These are phyloP conservation scores for Podosphaera aphanis DNA, from an alignment of 2,329 filamentous ascomycete species.

Conservation along the genomic window DNA sequence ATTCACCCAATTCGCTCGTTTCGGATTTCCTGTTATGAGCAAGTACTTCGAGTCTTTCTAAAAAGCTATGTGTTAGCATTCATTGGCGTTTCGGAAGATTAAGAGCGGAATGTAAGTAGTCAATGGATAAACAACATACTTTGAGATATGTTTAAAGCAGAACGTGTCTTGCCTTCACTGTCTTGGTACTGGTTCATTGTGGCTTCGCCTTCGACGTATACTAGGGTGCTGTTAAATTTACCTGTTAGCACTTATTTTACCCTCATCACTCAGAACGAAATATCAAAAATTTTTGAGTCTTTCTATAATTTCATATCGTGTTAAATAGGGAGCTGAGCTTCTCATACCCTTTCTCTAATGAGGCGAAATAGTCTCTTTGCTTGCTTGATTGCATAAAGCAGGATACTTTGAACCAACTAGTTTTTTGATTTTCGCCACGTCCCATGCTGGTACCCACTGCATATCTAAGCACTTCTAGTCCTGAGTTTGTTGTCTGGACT, in stretches of 20 bases:
- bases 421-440: slow-evolving; percentile 42
- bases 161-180: slow-evolving; percentile 42
- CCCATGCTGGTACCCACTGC: slow-evolving; percentile 48
- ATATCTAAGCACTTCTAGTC: slow-evolving; percentile 56
- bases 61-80: too few species aligned
- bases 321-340: not conserved
- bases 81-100: too few species aligned
- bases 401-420: slow-evolving; percentile 66
- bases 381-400: slow-evolving; percentile 46
- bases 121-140: slow-evolving; percentile 32
- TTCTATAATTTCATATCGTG: not conserved
- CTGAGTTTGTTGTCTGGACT: slow-evolving; percentile 42
- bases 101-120: too few species aligned
- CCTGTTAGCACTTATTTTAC: slow-evolving; percentile 2
- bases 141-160: slow-evolving; percentile 47
- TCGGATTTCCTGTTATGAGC: too few species aligned
- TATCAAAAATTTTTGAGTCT: not conserved
- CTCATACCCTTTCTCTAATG: slow-evolving; percentile 65
- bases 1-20: too few species aligned
- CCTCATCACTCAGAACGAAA: not conserved
- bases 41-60: too few species aligned
- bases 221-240: slow-evolving; percentile 34
- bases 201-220: slow-evolving; percentile 70
- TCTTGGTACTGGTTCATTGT: slow-evolving; percentile 43
- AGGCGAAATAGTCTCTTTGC: slow-evolving; percentile 46